Base-by-base conservation (phyloP, 257 asterid genomes). In the Solanum commersonii region DNA sequence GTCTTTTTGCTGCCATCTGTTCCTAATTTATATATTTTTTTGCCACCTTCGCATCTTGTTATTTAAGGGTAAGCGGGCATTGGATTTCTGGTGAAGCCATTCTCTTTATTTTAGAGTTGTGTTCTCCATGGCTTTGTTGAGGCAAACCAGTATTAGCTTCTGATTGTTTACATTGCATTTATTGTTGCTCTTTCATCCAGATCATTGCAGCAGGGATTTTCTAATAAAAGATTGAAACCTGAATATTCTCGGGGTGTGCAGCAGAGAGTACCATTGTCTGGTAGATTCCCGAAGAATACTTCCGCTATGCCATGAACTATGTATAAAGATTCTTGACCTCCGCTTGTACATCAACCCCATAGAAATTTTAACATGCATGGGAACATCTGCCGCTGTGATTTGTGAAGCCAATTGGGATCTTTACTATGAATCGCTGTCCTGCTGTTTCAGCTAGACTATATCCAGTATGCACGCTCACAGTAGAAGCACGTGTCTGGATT, bases 171-270 rank as follows among this genome's bases (percentile, higher is more conserved):
- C 49, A 88, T 49, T 49, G 29, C 85, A 49, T 46, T 49, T 82
- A 31, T 29, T 49, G 29, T 82, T 82, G 22, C 31, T 52, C 44
- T 82, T 82, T 82, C 44, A 82, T 82, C 86, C 95, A 96, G 99
- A 90, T 90, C 95, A 22, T 90, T 93, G 94, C 98, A 92, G 90
- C 98, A 90, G 89, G 97, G 94, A 37, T 87, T 94, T 88, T 72
- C 98, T 12, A 93, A 87, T 93, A 96, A 96, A 89, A 93, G 98
- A 89, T 63, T 89, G 35, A 96, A 91, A 88, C 95, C 93, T 60
- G 98, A 96, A n/a, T 92, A 90, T 83, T 87, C 96, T 68, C 89
- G 96, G 84, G 87, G 81, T 86, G 72, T 95, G 89, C 98, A 92
- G 88, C 98, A 92, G 76, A 91, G 98, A 37, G 87, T 90, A 93